A percentile compares a stretch with the other conserved stretches of the same genome.
These are phyloP conservation scores for Candida germanica DNA, from an alignment of 805 yeast species.

Conservation along the genomic window DNA sequence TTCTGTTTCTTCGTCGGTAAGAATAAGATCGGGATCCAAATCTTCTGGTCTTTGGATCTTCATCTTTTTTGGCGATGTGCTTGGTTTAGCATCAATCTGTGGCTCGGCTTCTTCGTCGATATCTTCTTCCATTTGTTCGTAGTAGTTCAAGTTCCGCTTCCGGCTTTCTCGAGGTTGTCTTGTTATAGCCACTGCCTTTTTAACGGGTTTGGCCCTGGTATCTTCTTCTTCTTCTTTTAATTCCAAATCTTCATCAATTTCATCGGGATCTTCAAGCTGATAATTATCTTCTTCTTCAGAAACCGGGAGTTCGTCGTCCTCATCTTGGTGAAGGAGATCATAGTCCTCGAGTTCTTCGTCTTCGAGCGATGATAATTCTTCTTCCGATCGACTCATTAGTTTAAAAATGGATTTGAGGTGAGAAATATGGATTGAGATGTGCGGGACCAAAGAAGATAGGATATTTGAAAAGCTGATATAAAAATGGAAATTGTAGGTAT, in stretches of 20 bases:
- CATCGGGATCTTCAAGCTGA: constrained; percentile 34
- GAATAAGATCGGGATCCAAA: constrained; percentile 31
- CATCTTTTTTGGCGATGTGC: not conserved
- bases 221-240: constrained; percentile 24
- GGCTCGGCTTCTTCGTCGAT: constrained; percentile 2
- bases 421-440: not conserved
- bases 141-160: constrained; percentile 37
- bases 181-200: constrained; percentile 1
- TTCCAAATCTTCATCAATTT: constrained; percentile 36
- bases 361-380: constrained; percentile 6
- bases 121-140: constrained; percentile 26
- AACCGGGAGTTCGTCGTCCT: constrained; percentile 15
- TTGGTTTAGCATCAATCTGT: constrained; percentile 1
- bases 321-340: constrained; percentile 19
- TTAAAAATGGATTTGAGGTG: not conserved
- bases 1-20: constrained; percentile 43
- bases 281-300: constrained; percentile 30
- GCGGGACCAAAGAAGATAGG: too few relatives aligned
- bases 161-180: constrained; percentile 22
- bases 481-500: too few relatives aligned
- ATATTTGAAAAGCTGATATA: too few relatives aligned
- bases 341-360: constrained; percentile 17
- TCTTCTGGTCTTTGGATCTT: constrained; percentile 23
- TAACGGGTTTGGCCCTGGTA: not conserved
- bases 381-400: constrained; percentile 5